Conservation (phyloP, 305 asterid species). For the Solanum aculeatissimum region DNA sequence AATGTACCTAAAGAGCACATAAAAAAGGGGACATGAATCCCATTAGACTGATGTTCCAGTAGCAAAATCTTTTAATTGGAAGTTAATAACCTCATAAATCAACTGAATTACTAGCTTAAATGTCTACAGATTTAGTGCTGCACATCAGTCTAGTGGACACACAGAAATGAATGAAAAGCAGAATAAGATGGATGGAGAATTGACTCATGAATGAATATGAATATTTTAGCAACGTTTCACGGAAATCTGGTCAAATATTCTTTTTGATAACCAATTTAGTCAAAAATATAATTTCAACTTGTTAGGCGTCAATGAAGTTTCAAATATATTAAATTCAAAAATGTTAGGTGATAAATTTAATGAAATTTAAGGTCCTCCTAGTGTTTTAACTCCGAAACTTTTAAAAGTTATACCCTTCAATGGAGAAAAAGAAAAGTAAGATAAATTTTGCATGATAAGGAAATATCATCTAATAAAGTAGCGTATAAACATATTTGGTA, state of each 20-base stretch:
- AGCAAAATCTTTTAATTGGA: neutral
- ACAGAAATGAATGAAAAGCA: neutral
- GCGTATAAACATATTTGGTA: neutral
- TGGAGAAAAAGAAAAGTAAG: neutral
- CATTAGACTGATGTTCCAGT: neutral
- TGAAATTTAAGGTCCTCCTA: neutral
- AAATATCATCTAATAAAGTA: neutral
- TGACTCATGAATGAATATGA: neutral
- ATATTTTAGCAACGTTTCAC: neutral
- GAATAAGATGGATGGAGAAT: neutral
- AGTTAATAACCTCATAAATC: neutral
- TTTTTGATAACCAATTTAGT: neutral
- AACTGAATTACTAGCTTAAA: neutral
- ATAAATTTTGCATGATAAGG: neutral
- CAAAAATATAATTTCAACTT: neutral
- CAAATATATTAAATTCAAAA: neutral
- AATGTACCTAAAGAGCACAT: constrained; percentile 28
- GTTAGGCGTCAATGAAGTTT: neutral
- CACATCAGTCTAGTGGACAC: neutral
- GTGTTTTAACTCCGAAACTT: neutral
- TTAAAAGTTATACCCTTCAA: neutral
- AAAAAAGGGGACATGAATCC: neutral
- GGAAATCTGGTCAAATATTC: neutral
- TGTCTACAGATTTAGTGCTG: neutral
- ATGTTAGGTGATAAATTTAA: neutral